Conservation (phyloP, 129 eudicot genomes). For the Pseudognaphalium luteoalbum region DNA sequence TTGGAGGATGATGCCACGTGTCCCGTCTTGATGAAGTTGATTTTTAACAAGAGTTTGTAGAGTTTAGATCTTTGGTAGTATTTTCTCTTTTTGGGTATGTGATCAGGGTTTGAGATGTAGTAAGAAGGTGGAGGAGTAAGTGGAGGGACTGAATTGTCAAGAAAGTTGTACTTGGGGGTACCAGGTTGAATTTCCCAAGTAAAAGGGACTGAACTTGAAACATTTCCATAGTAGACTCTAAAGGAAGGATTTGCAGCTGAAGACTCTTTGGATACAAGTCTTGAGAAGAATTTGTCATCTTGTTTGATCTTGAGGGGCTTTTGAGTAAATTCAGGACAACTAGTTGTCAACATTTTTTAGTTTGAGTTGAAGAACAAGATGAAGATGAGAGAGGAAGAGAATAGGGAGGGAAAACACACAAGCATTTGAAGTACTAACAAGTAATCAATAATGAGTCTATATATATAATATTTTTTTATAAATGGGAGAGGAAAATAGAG, state of each 20-base stretch:
- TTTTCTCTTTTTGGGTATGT: constrained; percentile 25
- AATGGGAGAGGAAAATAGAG: no score
- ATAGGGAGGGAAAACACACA: background rate
- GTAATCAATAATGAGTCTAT: background rate
- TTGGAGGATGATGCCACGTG: constrained; percentile 39
- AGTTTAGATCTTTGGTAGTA: constrained; percentile 39
- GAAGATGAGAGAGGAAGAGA: background rate
- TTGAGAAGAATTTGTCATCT: constrained; percentile 62
- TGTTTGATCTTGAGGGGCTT: constrained; percentile 49
- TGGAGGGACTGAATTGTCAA: constrained; percentile 55
- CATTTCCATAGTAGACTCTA: constrained; percentile 69
- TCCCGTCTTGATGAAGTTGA: constrained; percentile 34
- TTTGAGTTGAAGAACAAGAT: background rate
- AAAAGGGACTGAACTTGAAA: constrained; percentile 63
- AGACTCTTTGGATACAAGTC: constrained; percentile 53
- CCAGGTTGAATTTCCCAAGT: constrained; percentile 86
- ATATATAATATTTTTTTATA: background rate
- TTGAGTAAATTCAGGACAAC: constrained; percentile 34
- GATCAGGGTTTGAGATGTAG: constrained; percentile 29
- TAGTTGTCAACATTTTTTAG: constrained; percentile 32
- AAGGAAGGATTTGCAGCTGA: constrained; percentile 65
- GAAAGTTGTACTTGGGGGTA: constrained; percentile 65
- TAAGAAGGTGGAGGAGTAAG: constrained; percentile 72
- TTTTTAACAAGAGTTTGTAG: constrained; percentile 32
- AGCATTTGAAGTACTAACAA: background rate